A percentile compares a stretch with the other conserved stretches of the same genome.
Conservation (phyloP, 2,329 filamentous ascomycete species). For the Amauroascus niger region DNA sequence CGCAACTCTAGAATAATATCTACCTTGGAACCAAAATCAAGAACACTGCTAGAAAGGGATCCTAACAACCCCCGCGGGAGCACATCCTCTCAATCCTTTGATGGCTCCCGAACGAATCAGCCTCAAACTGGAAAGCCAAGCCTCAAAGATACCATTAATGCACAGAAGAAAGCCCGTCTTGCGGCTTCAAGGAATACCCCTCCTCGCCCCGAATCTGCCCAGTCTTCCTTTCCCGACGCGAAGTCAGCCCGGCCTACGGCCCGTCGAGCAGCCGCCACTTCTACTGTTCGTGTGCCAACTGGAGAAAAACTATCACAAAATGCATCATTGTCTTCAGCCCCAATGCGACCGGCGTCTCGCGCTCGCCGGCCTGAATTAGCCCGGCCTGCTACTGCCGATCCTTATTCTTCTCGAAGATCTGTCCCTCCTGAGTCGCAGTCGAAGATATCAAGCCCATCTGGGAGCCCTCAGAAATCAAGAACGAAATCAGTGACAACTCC, state of each 20-base stretch:
- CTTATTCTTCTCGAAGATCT: constrained; percentile 35
- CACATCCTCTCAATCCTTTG: constrained; percentile 9
- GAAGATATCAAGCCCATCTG: constrained; percentile 24
- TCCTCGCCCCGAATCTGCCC: constrained; percentile 49
- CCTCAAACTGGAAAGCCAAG: constrained; percentile 45
- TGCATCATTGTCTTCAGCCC: constrained; percentile 46
- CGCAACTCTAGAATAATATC: constrained; percentile 57
- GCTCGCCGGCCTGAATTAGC: constrained; percentile 31
- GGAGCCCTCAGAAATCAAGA: constrained; percentile 19
- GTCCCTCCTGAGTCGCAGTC: constrained; percentile 16
- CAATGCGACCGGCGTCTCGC: constrained; percentile 42
- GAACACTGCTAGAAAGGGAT: constrained; percentile 72
- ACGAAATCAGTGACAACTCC: constrained; percentile 25
- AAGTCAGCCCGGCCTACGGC: constrained; percentile 31
- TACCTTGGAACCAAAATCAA: constrained; percentile 65
- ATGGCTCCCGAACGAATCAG: constrained; percentile 8
- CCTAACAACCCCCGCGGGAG: constrained; percentile 54
- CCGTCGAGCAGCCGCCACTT: constrained; percentile 26
- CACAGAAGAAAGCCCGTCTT: constrained; percentile 56
- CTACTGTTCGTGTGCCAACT: constrained; percentile 30
- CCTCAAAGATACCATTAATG: constrained; percentile 72
- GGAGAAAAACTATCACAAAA: constrained; percentile 26
- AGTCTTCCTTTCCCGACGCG: constrained; percentile 42
- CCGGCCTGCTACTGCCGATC: constrained; percentile 47
- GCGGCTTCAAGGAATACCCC: constrained; percentile 38